Evolutionary conservation across 176 grass and related monocot species (phyloP), one percentile per base, ranked within the genome.

Genomic region (Eleusine coracana): DNA sequence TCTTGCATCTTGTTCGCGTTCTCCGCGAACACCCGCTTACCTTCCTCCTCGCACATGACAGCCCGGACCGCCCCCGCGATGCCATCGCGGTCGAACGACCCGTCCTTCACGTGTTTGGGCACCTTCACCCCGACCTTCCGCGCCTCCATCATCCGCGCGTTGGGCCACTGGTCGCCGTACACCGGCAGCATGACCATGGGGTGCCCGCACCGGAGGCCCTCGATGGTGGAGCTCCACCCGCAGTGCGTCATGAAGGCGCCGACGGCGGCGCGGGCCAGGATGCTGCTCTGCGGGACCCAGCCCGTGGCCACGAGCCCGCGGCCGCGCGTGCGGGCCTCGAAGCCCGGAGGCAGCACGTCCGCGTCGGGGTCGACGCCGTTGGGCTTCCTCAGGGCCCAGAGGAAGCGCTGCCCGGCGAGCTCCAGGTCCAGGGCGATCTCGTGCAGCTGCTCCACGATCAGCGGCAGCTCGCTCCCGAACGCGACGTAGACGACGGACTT

Each of bases 221-320:
- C 92, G 13, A 94, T 66, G 10, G 61, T 39, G 10, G 92, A 91
- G 25, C 76, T 71, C 76, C 80, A 84, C 0, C 89, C 86, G n/a
- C 86, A 85, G 77, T 87, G 86, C 2, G 86, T 89, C 1, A 89
- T 48, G 84, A 91, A 94, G 2, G 58, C 88, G 67, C 74, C 79
- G 1, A 90, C 69, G 0, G 86, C 62, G 6, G 2, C 12, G 50
- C 86, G 88, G 9, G 55, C 40, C n/a, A 88, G 41, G 18, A 94
- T 49, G 14, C 59, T 25, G 18, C 73, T 62, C 68, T 91, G 92
- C 3, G 85, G 85, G 13, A 76, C 83, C 80, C 86, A 74, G 3
- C 74, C 83, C 10, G 3, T 75, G 1, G 56, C 28, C 6, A 86
- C 78, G n/a, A 80, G 0, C 27, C 92, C 89, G 0, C 68, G 39